Base-by-base conservation (phyloP, 2,329 filamentous ascomycete species). In the Ophiocordyceps australis region DNA sequence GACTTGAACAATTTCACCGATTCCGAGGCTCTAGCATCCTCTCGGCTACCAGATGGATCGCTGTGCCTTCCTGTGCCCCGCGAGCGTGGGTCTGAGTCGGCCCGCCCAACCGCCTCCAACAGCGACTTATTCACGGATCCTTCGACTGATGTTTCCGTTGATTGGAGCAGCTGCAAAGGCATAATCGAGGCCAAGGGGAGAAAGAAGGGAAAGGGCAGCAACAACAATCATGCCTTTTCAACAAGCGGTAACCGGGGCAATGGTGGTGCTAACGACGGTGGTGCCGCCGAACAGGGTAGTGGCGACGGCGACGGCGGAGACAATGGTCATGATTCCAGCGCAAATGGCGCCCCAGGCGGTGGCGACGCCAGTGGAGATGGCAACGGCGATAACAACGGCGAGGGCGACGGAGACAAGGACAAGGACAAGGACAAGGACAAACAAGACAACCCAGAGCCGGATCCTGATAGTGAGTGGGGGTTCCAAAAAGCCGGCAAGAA, bases 381-480 rank as follows among this genome's bases (percentile, higher is more conserved):
- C 10, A 3, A 11, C 5, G 32, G 28, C 11, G 28, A 30, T 16
- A 27, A 22, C 9, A 23, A 18, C 14, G 31, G 27, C n/a, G 25
- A 25, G 6, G 25, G 12, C 12, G 28, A 30, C n/a, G 26, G 29
- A n/a, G 32, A 33, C 19, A 26, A 27, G 8, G 25, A 32, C 14
- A 23, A 32, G 15, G 31, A 29, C 13, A 28, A 28, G 12, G 26
- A 30, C 23, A 51, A 41, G 14, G 51, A 45, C 23, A 42, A 43
- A 10, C 41, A 45, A 20, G 50, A 41, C 12, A 46, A 36, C 7
- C 50, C 40, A n/a, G 51, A 50, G 21, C 50, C 50, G 12, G 50
- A 47, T n/a, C 35, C 35, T 15, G 47, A 46, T 25, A 47, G 52
- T 22, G 45, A 48, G 13, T 49, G 41, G 45, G 41, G n/a, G n/a